These are phyloP conservation scores for Fagopyrum tataricum DNA, from an alignment of 148 eudicot species.

Conservation along the genomic window DNA sequence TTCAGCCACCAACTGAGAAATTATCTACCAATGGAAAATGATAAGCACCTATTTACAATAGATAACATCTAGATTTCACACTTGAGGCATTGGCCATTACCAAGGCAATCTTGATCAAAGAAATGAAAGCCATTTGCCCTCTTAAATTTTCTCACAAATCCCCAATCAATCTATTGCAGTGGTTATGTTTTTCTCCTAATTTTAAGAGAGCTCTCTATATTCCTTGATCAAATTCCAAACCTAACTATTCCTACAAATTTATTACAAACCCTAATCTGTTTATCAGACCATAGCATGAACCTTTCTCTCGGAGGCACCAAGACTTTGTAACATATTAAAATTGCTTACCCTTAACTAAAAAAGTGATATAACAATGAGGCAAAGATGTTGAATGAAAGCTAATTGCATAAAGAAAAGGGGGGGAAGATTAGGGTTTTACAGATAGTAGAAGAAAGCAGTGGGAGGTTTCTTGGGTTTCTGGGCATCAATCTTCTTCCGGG, in stretches of 20 bases:
- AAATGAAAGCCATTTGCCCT: not conserved
- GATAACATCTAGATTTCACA: not conserved
- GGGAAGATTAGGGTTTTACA: conserved; percentile 29
- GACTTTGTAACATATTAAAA: not conserved
- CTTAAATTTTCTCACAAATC: not conserved
- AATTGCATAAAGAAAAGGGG: not conserved
- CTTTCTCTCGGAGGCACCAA: no score
- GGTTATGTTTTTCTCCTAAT: not conserved
- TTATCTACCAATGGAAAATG: not conserved
- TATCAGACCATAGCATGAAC: not conserved
- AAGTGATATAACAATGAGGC: not conserved
- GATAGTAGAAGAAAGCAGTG: conserved; percentile 90
- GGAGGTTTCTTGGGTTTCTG: conserved; percentile 91
- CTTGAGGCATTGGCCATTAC: not conserved
- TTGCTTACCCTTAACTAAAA: not conserved
- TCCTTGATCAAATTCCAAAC: not conserved
- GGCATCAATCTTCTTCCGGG: conserved; percentile 38
- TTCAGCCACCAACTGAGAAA: no score
- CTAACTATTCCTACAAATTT: not conserved
- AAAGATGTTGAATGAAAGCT: not conserved
- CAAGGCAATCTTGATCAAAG: not conserved
- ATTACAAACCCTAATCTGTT: not conserved
- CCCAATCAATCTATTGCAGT: not conserved
- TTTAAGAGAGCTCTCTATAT: not conserved
- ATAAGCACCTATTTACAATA: not conserved